A percentile compares a stretch with the other conserved stretches of the same genome.
Evolutionary conservation across 1,284 basidiomycete genomes (phyloP).

Genomic region (Rhodotorula sp.): DNA sequence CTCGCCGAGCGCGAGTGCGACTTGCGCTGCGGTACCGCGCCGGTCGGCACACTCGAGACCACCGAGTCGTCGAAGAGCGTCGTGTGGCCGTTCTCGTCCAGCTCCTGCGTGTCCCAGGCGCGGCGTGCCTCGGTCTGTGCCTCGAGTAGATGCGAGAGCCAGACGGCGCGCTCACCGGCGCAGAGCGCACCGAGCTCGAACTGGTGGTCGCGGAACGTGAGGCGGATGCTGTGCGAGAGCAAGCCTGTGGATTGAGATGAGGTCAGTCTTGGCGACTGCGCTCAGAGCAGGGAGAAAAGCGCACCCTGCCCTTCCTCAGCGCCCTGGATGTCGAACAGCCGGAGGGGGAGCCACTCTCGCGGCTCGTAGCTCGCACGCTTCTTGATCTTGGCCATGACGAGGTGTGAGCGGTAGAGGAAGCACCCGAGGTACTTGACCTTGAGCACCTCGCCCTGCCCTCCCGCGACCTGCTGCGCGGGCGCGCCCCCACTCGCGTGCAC

Average conservation of each 20-base stretch:
- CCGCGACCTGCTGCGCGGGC: no score
- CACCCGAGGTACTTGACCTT: conserved; percentile 56
- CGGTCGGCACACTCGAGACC: conserved; percentile 29
- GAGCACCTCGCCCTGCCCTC: conserved; percentile 44
- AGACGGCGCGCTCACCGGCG: conserved; percentile 73
- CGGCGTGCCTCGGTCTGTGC: conserved; percentile 20
- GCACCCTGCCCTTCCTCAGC: conserved; percentile 46
- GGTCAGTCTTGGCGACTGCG: conserved; percentile 1
- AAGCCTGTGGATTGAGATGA: conserved; percentile 57
- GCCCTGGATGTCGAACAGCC: conserved; percentile 44
- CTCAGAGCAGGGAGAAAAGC: not conserved
- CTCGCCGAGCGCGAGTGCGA: conserved; percentile 35
- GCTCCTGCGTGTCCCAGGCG: conserved; percentile 28
- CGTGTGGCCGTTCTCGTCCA: conserved; percentile 20
- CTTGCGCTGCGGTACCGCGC: conserved; percentile 11
- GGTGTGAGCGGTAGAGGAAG: conserved; percentile 81
- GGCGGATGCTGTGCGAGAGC: conserved; percentile 75
- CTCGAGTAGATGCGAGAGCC: conserved; percentile 58
- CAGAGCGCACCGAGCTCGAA: conserved; percentile 84
- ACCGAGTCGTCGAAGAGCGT: conserved; percentile 38
- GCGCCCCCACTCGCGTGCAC: conserved; percentile 15
- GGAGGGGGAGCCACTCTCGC: conserved; percentile 77
- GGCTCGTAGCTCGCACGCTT: conserved; percentile 79
- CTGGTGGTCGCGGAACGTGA: conserved; percentile 65
- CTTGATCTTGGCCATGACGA: conserved; percentile 79